phyloP scores from a whole-genome alignment of 768 basidiomycete genomes.

The Termitomyces sp. region DNA sequence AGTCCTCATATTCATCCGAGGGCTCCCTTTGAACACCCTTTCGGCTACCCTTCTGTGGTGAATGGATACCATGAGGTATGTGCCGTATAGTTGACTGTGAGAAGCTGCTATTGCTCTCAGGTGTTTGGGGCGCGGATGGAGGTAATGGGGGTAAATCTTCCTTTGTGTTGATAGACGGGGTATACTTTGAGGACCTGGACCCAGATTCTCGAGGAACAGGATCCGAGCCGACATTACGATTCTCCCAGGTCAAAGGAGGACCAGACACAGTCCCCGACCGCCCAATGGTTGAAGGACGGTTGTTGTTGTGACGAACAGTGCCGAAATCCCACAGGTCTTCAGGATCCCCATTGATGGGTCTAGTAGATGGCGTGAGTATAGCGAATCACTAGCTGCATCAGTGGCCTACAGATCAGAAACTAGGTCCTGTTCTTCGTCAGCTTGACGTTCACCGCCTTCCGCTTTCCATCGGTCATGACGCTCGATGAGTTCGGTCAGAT shows the following conservation, averaged over 20 bases:
- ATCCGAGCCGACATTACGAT: constrained; percentile 40
- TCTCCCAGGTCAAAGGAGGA: constrained; percentile 76
- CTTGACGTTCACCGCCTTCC: constrained; percentile 73
- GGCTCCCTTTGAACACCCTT: constrained; percentile 36
- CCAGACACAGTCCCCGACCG: constrained; percentile 57
- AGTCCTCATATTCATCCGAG: constrained; percentile 64
- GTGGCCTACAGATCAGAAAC: constrained; percentile 57
- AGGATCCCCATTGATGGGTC: constrained; percentile 49
- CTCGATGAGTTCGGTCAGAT: constrained; percentile 94
- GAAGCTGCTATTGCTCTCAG: constrained; percentile 31
- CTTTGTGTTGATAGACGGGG: constrained; percentile 46
- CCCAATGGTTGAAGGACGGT: constrained; percentile 59
- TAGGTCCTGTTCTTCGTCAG: constrained; percentile 63
- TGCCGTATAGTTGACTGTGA: constrained; percentile 71
- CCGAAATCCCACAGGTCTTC: constrained; percentile 98
- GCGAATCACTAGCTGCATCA: not conserved
- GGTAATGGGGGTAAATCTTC: constrained; percentile 60
- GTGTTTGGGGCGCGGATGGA: constrained; percentile 27
- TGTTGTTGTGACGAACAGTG: constrained; percentile 75
- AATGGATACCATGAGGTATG: constrained; percentile 29
- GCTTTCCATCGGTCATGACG: constrained; percentile 90
- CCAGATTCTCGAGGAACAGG: constrained; percentile 22
- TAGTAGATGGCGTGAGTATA: constrained; percentile 19
- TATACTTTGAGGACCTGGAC: constrained; percentile 29
- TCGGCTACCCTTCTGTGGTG: constrained; percentile 23